phyloP scores from a whole-genome alignment of 208 protist genomes.

The Crithidia thermophila region DNA sequence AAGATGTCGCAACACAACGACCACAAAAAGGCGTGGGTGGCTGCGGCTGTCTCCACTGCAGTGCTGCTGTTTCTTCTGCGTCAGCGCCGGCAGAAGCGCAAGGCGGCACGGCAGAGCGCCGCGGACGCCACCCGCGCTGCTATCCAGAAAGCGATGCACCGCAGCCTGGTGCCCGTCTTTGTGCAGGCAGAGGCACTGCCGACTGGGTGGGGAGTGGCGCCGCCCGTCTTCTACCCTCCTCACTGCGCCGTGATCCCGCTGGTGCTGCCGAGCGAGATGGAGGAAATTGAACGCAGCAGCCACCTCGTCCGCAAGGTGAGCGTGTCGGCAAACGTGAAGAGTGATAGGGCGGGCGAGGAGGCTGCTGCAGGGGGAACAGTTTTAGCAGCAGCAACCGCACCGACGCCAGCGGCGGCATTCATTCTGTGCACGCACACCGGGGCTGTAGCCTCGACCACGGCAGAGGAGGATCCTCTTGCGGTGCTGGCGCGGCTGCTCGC shows the following conservation, averaged over 20 bases:
- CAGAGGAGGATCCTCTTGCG: background rate
- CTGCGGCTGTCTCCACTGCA: conserved; percentile 1
- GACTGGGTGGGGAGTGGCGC: conserved; percentile 39
- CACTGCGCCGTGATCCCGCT: conserved; percentile 45
- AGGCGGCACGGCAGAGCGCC: conserved; percentile 5
- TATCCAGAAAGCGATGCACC: background rate
- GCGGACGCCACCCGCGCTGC: conserved; percentile 1
- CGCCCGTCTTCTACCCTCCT: conserved; percentile 53
- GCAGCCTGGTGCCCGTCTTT: conserved; percentile 22
- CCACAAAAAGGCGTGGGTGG: conserved; percentile 15
- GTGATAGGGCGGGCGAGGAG: too few species aligned
- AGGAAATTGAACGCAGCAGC: conserved; percentile 7
- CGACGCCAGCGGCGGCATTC: background rate
- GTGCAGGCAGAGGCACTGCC: conserved; percentile 37
- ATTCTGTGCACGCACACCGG: conserved; percentile 30
- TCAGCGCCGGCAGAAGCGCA: conserved; percentile 7
- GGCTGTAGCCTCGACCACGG: background rate
- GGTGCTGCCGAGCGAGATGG: conserved; percentile 32
- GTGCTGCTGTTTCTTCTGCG: conserved; percentile 17
- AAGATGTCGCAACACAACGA: conserved; percentile 5
- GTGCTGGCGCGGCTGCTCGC: conserved; percentile 10
- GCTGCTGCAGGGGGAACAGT: too few species aligned
- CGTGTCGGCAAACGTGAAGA: background rate
- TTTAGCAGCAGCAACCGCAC: too few species aligned
- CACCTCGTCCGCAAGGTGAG: conserved; percentile 5